Evolutionary conservation across 2,329 filamentous ascomycete species (phyloP).

Genomic region (Pleurostoma richardsiae): DNA sequence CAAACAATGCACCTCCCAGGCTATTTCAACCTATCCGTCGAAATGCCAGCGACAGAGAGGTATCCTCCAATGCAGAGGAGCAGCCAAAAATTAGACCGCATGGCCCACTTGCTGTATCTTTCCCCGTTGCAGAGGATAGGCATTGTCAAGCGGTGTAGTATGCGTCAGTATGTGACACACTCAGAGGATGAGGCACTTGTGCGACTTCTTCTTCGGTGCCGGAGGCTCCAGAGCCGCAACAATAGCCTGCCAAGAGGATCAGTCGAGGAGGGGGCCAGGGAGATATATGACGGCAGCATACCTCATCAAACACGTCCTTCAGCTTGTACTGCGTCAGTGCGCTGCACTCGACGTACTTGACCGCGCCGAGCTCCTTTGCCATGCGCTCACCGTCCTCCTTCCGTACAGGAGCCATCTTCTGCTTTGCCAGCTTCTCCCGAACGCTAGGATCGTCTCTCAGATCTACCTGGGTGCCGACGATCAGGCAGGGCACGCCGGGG

Average conservation of each 20-base stretch:
- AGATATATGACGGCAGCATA: conserved; percentile 34
- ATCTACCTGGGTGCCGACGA: conserved; percentile 97
- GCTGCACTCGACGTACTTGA: conserved; percentile 99
- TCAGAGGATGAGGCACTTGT: conserved; percentile 68
- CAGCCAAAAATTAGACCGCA: no score
- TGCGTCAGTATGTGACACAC: conserved; percentile 4
- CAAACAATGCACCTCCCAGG: no score
- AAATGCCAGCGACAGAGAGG: no score
- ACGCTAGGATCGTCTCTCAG: conserved; percentile 84
- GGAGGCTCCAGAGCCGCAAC: conserved; percentile 91
- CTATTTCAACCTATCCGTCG: no score
- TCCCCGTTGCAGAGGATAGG: no score
- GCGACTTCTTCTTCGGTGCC: conserved; percentile 69
- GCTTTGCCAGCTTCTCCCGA: conserved; percentile 85
- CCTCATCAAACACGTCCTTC: conserved; percentile 99
- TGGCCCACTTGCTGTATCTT: no score
- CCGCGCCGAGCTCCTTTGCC: conserved; percentile 94
- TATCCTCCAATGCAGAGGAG: no score
- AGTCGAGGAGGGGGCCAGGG: no score
- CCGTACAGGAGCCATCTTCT: conserved; percentile 91
- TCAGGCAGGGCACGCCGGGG: conserved; percentile 93
- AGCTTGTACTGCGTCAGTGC: conserved; percentile 97
- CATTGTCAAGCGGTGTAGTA: not conserved
- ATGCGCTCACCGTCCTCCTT: conserved; percentile 93
- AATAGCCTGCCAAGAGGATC: conserved; percentile 62